Percentiles rank a stretch among this genome's conserved stretches.
These are phyloP conservation scores for Cladosporium sp. DNA, from an alignment of 2,329 filamentous ascomycete species.

Conservation along the genomic window DNA sequence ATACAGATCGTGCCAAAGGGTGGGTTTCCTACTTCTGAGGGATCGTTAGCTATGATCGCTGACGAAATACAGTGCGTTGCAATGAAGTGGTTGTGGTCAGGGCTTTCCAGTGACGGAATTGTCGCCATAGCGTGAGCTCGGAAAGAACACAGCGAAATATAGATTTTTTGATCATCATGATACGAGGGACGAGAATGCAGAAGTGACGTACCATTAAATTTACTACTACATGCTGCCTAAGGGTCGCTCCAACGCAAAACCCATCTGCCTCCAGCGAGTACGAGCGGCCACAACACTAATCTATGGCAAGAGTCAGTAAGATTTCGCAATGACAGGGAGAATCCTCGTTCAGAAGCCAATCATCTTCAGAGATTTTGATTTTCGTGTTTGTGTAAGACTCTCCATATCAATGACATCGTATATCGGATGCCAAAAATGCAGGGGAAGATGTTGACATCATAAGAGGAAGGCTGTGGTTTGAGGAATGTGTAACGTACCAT, in stretches of 20 bases:
- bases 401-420: slow-evolving; percentile 23
- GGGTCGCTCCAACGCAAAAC: slow-evolving; percentile 2
- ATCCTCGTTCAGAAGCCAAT: slow-evolving; percentile 6
- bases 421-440: neutral
- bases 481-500: neutral
- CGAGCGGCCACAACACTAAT: neutral
- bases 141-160: slow-evolving; percentile 66
- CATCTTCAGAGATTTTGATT: slow-evolving; percentile 33
- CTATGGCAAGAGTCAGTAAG: neutral
- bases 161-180: slow-evolving; percentile 57
- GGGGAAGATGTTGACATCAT: slow-evolving; percentile 25
- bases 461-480: neutral
- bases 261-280: slow-evolving; percentile 5
- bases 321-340: neutral
- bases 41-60: neutral
- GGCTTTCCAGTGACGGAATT: slow-evolving; percentile 62
- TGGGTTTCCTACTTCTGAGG: neutral
- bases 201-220: slow-evolving; percentile 19
- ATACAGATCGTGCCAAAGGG: neutral
- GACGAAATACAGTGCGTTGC: neutral
- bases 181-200: neutral
- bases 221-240: slow-evolving; percentile 10
- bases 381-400: slow-evolving; percentile 22
- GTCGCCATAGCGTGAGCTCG: slow-evolving; percentile 60
- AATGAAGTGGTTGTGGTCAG: slow-evolving; percentile 46